Base-by-base conservation (phyloP, 2,329 filamentous ascomycete genomes). In the Alternaria gansuensis region DNA sequence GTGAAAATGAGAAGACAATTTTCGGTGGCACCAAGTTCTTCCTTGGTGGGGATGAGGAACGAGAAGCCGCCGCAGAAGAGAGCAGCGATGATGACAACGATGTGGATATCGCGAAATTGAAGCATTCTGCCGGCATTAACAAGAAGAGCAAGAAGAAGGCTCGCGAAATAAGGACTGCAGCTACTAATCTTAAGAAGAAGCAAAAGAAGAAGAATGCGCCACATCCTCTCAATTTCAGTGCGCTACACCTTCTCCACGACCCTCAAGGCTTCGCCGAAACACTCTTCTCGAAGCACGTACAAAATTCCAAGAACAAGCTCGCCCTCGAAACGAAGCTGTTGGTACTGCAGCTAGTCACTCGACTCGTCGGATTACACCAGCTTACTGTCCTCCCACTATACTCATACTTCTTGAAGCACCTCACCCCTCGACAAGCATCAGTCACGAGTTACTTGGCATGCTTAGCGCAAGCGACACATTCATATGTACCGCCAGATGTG, bases 401-500 rank as follows among this genome's bases (percentile, higher is more conserved):
- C 82, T 97, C 93, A 24, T 98, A 96, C 43, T 58, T 58, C 55
- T 13, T 58, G 26, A 58, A 58, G 37, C 55, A 58, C 7, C 55
- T 58, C 29, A 58, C 55, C 8, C 55, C 55, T 43, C 55, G 55
- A 60, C 95, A 97, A 80, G 90, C 90, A 29, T 92, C 88, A 1
- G 95, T 98, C 66, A 98, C 95, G 0, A 93, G 92, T 0, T 96
- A 98, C 79, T 82, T 99, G 57, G 95, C 95, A 11, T 96, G 90
- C 10, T 84, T 98, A 55, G 95, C 95, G 0, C 95, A 98, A 80
- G 91, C 91, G 3, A 93, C 92, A 7, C 95, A 99, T 76, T 90
- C 89, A 64, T 84, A 97, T 36, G 93, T 99, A 0, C 95, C 95
- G 0, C 94, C 94, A 0, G 95, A 99, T 82, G 90, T 89, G 0